Conservation (phyloP, 345 rosid species). For the Kandelia obovata region DNA sequence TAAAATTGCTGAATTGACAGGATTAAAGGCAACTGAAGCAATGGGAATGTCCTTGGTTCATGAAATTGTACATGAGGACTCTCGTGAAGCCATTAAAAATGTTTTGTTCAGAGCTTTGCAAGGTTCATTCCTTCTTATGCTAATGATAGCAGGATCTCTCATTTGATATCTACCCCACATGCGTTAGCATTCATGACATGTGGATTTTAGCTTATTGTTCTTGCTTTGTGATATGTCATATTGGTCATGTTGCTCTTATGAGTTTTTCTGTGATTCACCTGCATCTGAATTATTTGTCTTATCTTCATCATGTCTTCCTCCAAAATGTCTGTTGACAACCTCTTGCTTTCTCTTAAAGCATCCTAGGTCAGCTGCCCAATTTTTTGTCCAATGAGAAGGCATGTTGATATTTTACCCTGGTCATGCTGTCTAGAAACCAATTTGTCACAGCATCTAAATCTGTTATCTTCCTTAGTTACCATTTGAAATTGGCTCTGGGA, state of each 20-base stretch:
- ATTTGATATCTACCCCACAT: not conserved
- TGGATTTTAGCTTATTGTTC: not conserved
- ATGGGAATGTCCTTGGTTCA: constrained; percentile 65
- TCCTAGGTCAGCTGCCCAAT: no score
- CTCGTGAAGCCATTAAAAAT: constrained; percentile 38
- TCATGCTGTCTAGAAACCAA: no score
- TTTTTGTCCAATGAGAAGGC: no score
- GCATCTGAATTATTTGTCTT: not conserved
- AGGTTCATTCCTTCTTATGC: constrained; percentile 37
- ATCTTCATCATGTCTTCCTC: no score
- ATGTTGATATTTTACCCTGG: no score
- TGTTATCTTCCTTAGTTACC: not conserved
- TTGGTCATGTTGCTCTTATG: no score
- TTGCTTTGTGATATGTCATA: no score
- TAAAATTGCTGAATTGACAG: constrained; percentile 69
- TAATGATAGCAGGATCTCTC: not conserved
- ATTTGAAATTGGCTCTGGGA: constrained; percentile 1
- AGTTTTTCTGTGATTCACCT: not conserved
- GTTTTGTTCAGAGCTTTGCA: constrained; percentile 58
- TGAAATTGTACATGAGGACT: constrained; percentile 66
- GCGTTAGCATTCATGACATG: not conserved
- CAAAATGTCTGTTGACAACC: no score
- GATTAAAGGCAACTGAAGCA: constrained; percentile 55
- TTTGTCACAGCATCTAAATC: not conserved
- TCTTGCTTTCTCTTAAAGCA: no score